phyloP scores from a whole-genome alignment of 495 filamentous ascomycete genomes.

The Rhypophila decipiens region DNA sequence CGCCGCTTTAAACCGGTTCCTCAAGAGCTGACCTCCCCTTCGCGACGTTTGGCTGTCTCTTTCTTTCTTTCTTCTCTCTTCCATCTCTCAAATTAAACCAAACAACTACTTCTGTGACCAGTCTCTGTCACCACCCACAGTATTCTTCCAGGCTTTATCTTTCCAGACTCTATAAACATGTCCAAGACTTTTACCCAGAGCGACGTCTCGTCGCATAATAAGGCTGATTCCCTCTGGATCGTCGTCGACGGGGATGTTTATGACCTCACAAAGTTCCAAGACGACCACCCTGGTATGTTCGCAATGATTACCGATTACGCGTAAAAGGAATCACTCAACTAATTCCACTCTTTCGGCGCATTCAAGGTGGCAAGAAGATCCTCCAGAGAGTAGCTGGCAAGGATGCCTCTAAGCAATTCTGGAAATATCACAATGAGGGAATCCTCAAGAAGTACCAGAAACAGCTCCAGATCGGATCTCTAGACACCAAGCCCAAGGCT shows the following conservation, averaged over 20 bases:
- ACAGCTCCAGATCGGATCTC: conserved; percentile 79
- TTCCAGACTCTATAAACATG: conserved; percentile 45
- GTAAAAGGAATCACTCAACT: not conserved
- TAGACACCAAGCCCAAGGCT: conserved; percentile 74
- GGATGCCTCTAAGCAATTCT: conserved; percentile 97
- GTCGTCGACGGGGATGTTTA: conserved; percentile 95
- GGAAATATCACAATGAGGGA: conserved; percentile 95
- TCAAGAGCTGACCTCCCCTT: not conserved
- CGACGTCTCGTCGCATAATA: conserved; percentile 89
- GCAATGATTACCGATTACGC: too few species aligned
- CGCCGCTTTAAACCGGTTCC: conserved; percentile 8
- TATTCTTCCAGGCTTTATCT: too few species aligned
- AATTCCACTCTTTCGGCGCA: not conserved
- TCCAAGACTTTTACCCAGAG: conserved; percentile 75
- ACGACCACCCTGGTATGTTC: conserved; percentile 80
- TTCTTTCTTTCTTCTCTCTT: not conserved
- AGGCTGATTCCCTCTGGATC: conserved; percentile 77
- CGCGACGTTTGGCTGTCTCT: not conserved
- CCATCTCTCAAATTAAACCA: too few species aligned
- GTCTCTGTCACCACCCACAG: too few species aligned
- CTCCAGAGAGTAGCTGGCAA: conserved; percentile 90
- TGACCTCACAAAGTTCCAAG: conserved; percentile 88
- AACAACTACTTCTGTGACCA: too few species aligned
- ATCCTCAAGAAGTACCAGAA: conserved; percentile 94
- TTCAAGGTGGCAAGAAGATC: conserved; percentile 90